phyloP scores from a whole-genome alignment of 768 basidiomycete species.

The Agrocybe praecox region DNA sequence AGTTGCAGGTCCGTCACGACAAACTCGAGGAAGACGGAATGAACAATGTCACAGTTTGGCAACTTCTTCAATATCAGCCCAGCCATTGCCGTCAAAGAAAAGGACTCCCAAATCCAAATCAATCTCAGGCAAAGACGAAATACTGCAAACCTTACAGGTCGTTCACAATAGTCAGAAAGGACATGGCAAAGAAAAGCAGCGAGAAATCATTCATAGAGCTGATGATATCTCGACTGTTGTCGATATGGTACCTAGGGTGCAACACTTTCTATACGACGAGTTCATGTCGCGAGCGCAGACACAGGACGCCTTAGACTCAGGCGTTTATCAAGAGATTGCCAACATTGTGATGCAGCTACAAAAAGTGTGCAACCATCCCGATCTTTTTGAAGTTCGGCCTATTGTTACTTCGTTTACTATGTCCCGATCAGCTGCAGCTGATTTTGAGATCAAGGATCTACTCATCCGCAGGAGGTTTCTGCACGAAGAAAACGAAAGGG shows the following conservation, averaged over 20 bases:
- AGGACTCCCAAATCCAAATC: slow-evolving; percentile 26
- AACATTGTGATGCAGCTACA: slow-evolving; percentile 98
- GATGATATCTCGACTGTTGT: neutral
- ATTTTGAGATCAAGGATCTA: slow-evolving; percentile 87
- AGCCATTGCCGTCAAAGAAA: slow-evolving; percentile 19
- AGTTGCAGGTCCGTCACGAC: slow-evolving; percentile 51
- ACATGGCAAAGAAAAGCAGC: slow-evolving; percentile 33
- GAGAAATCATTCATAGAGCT: slow-evolving; percentile 8
- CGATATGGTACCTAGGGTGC: slow-evolving; percentile 72
- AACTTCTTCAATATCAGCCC: slow-evolving; percentile 32
- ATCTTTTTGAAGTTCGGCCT: slow-evolving; percentile 89
- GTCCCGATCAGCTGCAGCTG: slow-evolving; percentile 73
- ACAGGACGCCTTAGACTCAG: slow-evolving; percentile 78
- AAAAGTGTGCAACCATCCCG: slow-evolving; percentile 95
- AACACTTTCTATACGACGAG: slow-evolving; percentile 95
- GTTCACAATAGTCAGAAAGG: neutral
- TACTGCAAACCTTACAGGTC: slow-evolving; percentile 31
- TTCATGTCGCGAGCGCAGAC: slow-evolving; percentile 92
- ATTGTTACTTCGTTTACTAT: slow-evolving; percentile 77
- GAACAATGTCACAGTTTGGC: slow-evolving; percentile 47
- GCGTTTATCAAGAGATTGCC: slow-evolving; percentile 85
- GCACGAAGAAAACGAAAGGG: slow-evolving; percentile 47
- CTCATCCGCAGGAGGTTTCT: slow-evolving; percentile 79
- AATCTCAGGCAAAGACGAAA: slow-evolving; percentile 22
- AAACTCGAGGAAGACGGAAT: slow-evolving; percentile 60